phyloP scores from a whole-genome alignment of 2,329 filamentous ascomycete genomes.

The Microsporum ferrugineum region DNA sequence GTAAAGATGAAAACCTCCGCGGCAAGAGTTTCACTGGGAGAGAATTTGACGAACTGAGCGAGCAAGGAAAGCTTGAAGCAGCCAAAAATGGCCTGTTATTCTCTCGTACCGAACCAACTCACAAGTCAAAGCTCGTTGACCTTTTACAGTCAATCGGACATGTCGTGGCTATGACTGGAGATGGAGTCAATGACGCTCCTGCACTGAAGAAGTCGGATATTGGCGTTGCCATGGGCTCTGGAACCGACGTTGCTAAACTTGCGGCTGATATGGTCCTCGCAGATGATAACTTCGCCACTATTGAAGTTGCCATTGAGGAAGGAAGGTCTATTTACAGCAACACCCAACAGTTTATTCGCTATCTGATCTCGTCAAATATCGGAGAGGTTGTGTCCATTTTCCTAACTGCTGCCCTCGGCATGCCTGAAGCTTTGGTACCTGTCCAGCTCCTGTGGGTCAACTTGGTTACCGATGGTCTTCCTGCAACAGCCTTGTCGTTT shows the following conservation, averaged over 20 bases:
- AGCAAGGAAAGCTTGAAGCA: conserved; percentile 68
- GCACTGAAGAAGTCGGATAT: conserved; percentile 98
- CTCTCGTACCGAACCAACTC: conserved; percentile 85
- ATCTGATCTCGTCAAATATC: conserved; percentile 97
- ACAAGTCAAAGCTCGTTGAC: conserved; percentile 97
- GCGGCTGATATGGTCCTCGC: conserved; percentile 97
- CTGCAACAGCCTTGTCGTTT: conserved; percentile 91
- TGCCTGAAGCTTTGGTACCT: conserved; percentile 94
- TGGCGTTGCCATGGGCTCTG: conserved; percentile 96
- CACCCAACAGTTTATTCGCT: conserved; percentile 98
- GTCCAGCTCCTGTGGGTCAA: conserved; percentile 99
- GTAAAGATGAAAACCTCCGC: conserved; percentile 62
- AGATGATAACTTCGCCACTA: conserved; percentile 98
- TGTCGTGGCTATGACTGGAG: conserved; percentile 97
- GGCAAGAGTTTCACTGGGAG: conserved; percentile 94
- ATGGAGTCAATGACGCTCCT: conserved; percentile 96
- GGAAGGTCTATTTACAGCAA: conserved; percentile 99
- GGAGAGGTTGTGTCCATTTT: conserved; percentile 99
- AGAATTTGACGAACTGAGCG: conserved; percentile 78
- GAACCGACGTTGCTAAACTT: conserved; percentile 91
- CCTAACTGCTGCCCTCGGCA: conserved; percentile 85
- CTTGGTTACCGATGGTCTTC: conserved; percentile 91
- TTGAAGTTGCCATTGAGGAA: conserved; percentile 90
- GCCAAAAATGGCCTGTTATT: conserved; percentile 82
- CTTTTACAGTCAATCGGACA: conserved; percentile 85